phyloP scores from a whole-genome alignment of 2,329 filamentous ascomycete species.

The Lachnellula hyalina region DNA sequence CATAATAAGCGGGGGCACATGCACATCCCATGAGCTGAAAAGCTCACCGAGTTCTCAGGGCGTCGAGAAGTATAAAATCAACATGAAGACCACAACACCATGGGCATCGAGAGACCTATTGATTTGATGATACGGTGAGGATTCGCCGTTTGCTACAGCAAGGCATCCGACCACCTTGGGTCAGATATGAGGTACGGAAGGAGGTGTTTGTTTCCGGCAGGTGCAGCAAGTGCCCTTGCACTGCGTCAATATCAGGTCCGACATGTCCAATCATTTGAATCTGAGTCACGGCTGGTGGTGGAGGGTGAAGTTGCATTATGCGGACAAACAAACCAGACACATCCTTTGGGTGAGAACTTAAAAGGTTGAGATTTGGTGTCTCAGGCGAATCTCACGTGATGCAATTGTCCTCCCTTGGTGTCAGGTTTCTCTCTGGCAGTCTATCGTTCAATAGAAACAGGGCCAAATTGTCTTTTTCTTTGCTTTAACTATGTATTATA shows the following conservation, averaged over 20 bases:
- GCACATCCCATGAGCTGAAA: neutral
- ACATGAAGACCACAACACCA: neutral
- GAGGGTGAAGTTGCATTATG: neutral
- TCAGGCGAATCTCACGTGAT: too few relatives aligned
- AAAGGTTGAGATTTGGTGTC: too few relatives aligned
- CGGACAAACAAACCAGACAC: neutral
- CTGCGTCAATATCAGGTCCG: neutral
- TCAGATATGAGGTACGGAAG: neutral
- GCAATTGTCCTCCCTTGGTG: too few relatives aligned
- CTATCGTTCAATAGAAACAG: too few relatives aligned
- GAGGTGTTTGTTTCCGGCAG: neutral
- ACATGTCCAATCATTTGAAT: slow-evolving; percentile 1
- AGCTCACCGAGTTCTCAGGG: neutral
- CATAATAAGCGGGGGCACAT: neutral
- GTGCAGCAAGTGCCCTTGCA: neutral
- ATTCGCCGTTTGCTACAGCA: neutral
- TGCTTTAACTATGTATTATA: too few relatives aligned
- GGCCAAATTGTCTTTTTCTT: too few relatives aligned
- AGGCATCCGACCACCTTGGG: neutral
- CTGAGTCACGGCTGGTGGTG: neutral
- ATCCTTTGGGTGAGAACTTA: too few relatives aligned
- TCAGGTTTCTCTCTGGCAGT: too few relatives aligned
- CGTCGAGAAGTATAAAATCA: neutral
- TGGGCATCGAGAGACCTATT: neutral
- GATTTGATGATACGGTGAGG: neutral